Conservation (phyloP, 768 basidiomycete species). For the Russula brevipes region DNA sequence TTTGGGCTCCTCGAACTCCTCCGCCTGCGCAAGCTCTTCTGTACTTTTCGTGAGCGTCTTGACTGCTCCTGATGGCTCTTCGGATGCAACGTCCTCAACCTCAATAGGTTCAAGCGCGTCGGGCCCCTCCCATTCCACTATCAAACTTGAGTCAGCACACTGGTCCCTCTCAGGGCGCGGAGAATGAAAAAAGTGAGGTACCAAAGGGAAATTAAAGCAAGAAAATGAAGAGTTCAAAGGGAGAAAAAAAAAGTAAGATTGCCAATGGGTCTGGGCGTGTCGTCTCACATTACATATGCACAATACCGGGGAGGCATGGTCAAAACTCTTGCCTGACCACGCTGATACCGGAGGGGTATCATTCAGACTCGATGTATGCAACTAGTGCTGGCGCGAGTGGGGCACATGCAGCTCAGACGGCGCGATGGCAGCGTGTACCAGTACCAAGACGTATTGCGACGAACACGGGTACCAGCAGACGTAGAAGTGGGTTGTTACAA, state of each 20-base stretch:
- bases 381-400: slow-evolving; percentile 6
- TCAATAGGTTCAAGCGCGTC: slow-evolving; percentile 44
- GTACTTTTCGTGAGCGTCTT: slow-evolving; percentile 19
- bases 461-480: slow-evolving; percentile 19
- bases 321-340: slow-evolving; percentile 14
- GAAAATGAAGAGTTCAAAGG: background rate
- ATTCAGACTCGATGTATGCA: slow-evolving; percentile 19
- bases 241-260: background rate
- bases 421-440: slow-evolving; percentile 17
- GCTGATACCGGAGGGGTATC: slow-evolving; percentile 15
- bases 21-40: slow-evolving; percentile 32
- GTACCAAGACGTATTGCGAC: slow-evolving; percentile 17
- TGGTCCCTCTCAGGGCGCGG: background rate
- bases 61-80: slow-evolving; percentile 28
- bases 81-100: background rate
- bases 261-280: background rate
- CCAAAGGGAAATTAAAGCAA: background rate
- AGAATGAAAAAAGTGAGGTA: background rate
- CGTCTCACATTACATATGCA: slow-evolving; percentile 23
- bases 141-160: slow-evolving; percentile 22
- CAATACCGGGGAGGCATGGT: background rate
- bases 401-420: slow-evolving; percentile 21
- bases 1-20: slow-evolving; percentile 41
- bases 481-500: slow-evolving; percentile 24
- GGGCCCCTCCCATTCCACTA: slow-evolving; percentile 72